Conservation (phyloP, 805 yeast species). For the Nematodospora valgi region DNA sequence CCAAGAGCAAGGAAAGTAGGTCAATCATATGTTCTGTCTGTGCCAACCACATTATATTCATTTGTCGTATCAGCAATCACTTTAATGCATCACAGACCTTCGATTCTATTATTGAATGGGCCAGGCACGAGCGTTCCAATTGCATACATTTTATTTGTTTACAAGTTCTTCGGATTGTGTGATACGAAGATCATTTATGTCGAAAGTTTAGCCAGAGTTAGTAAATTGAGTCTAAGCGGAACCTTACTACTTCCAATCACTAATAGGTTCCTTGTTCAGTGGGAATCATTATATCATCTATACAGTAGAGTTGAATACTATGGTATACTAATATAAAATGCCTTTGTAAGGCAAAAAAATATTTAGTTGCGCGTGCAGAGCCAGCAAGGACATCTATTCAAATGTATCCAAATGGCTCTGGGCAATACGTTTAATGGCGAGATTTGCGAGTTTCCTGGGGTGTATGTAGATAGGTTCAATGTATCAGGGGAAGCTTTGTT, state of each 20-base stretch:
- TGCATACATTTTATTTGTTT: slow-evolving; percentile 51
- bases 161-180: slow-evolving; percentile 46
- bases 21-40: slow-evolving; percentile 46
- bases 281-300: slow-evolving; percentile 58
- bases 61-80: slow-evolving; percentile 29
- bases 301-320: slow-evolving; percentile 66
- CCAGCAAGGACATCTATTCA: slow-evolving; percentile 1
- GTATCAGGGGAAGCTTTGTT: slow-evolving; percentile 21
- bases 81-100: slow-evolving; percentile 29
- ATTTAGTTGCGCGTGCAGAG: too few relatives aligned
- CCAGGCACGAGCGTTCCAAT: slow-evolving; percentile 81
- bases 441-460: slow-evolving; percentile 46
- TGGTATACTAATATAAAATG: slow-evolving; percentile 64
- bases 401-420: slow-evolving; percentile 2
- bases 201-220: slow-evolving; percentile 85
- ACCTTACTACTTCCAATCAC: slow-evolving; percentile 62
- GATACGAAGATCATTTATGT: slow-evolving; percentile 66
- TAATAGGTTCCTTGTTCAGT: slow-evolving; percentile 84
- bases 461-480: slow-evolving; percentile 38
- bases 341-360: too few relatives aligned
- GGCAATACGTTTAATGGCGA: slow-evolving; percentile 38
- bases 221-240: slow-evolving; percentile 74
- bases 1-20: slow-evolving; percentile 63
- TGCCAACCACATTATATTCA: slow-evolving; percentile 42
- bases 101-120: slow-evolving; percentile 61